Evolutionary conservation across 805 yeast genomes (phyloP), one percentile per base, ranked within the genome.

Genomic region (Wickerhamomyces sydowiorum): DNA sequence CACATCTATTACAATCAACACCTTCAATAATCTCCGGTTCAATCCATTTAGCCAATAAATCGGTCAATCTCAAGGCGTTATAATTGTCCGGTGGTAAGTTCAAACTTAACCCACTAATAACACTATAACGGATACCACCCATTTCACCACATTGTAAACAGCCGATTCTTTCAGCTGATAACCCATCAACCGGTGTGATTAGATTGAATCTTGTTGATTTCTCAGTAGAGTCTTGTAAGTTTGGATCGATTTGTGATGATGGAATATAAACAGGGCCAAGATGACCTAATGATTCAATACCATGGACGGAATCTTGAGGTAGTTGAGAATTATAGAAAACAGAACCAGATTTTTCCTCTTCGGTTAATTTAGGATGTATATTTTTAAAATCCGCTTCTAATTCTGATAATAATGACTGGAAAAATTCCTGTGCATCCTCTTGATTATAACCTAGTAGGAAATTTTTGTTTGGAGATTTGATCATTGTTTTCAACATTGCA

Each of bases 371-470:
- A 7, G 20, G 60, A 28, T 36, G 60, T 48, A 46, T 50, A 57
- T 59, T 59, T 64, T 68, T 61, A 60, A 65, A 60, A 42, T 81
- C 86, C 32, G 67, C 67, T 54, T 86, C 95, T 25, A 86, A 65
- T 43, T 82, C 77, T 33, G 75, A 70, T 72, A 86, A 69, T 2
- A 85, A 73, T 39, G 82, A 72, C 59, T 90, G 97, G 66, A 90
- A 90, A 56, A 90, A 90, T 60, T 90, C 98, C 62, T 90, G 96
- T 0, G 97, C 97, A 65, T 90, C 98, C 61, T 90, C 96, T 64
- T 90, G 98, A 56, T 86, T 88, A 57, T 87, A 87, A 2, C 96
- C 93, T 42, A 79, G 63, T 52, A 89, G 79, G 45, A 88, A 75
- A 57, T 82, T 82, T 55, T 80, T 84, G 51, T 80, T 82, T 13